Evolutionary conservation across 768 basidiomycete genomes (phyloP).

Genomic region (Pisolithus tinctorius): DNA sequence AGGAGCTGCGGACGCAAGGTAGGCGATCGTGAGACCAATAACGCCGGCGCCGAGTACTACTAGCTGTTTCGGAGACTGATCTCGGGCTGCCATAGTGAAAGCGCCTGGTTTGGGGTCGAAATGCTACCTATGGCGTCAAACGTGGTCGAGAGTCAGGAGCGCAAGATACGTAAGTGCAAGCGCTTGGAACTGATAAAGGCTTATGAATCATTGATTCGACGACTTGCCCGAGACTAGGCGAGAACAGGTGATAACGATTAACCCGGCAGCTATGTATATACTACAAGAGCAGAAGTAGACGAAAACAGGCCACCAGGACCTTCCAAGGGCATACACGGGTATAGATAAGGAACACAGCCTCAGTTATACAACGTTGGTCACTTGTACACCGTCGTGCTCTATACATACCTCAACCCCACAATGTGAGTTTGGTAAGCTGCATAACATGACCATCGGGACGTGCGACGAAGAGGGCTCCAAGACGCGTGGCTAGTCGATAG

Average conservation of each 20-base stretch:
- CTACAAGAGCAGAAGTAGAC: too few relatives aligned
- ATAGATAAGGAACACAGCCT: not conserved
- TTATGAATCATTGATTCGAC: too few relatives aligned
- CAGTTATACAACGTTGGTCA: not conserved
- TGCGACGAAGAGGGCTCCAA: slow-evolving; percentile 37
- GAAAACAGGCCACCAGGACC: too few relatives aligned
- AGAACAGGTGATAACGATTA: too few relatives aligned
- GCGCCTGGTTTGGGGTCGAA: too few relatives aligned
- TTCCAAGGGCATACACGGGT: slow-evolving; percentile 8
- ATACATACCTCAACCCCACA: slow-evolving; percentile 30
- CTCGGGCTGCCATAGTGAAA: not conserved
- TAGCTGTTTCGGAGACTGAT: slow-evolving; percentile 8
- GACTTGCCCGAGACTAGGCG: too few relatives aligned
- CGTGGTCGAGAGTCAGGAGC: too few relatives aligned
- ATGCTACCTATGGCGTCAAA: too few relatives aligned
- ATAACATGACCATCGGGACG: slow-evolving; percentile 26
- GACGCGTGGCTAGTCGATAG: slow-evolving; percentile 27
- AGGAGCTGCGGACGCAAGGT: slow-evolving; percentile 21
- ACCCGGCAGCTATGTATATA: too few relatives aligned
- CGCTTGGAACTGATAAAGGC: too few relatives aligned
- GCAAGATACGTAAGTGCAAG: too few relatives aligned
- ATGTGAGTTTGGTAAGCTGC: slow-evolving; percentile 33
- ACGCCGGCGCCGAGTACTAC: slow-evolving; percentile 35
- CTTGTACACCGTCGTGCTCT: not conserved
- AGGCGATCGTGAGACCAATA: slow-evolving; percentile 33